Evolutionary conservation across 805 yeast species (phyloP), one percentile per base, ranked within the genome.

Genomic region (Suhomyces sp.): DNA sequence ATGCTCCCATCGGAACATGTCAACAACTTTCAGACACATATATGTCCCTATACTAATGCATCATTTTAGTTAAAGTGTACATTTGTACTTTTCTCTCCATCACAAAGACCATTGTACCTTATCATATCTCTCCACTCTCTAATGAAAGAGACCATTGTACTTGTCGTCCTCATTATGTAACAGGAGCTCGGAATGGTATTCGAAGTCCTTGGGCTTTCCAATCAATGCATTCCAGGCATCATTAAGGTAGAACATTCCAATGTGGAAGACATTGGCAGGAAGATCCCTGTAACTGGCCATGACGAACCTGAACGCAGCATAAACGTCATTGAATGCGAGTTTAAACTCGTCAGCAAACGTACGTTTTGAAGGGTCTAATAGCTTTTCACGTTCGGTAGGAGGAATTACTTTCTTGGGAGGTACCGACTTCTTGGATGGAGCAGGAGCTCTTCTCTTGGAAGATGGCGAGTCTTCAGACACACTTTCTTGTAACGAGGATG

Each of bases 161-260:
- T n/a, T n/a, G n/a, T n/a, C n/a, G n/a, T n/a, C n/a, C n/a, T n/a
- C n/a, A n/a, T n/a, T n/a, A n/a, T n/a, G n/a, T n/a, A n/a, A n/a
- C n/a, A n/a, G n/a, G 13, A 31, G 33, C 16, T 16, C 33, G 5
- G 33, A 31, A 12, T 31, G 28, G 16, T 31, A 31, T 6, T 34
- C 34, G 26, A 28, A 40, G 9, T 15, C 22, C 18, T 19, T 20
- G 4, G 55, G 63, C 27, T 70, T 72, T n/a, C 95, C 95, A 37
- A 87, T 70, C 53, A 87, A 84, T 23, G 55, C 56, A 51, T 83
- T 80, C 96, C 96, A 91, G 56, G 75, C 70, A 25, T 68, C 63
- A 39, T 72, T 73, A 23, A 75, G 29, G 41, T 78, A 67, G 36
- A 70, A 63, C 31, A 88, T 45, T 7, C 62, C 44, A 36, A 77